Percentiles rank a stretch among this genome's conserved stretches.
Evolutionary conservation across 2,329 filamentous ascomycete species (phyloP).

Genomic region (Hypoxylon rubiginosum): DNA sequence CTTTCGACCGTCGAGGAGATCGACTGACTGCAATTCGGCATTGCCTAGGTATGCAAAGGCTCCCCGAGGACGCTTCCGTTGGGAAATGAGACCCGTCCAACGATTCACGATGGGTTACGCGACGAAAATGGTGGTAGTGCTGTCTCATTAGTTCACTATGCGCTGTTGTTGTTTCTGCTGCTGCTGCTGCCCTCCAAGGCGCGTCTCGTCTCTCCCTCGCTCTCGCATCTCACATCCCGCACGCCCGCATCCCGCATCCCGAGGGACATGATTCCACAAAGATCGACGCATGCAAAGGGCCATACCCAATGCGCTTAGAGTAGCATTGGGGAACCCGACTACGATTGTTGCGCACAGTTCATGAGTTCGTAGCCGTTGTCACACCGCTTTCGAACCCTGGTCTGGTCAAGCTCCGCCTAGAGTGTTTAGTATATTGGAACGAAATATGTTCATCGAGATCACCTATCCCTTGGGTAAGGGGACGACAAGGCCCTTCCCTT

Average conservation of each 20-base stretch:
- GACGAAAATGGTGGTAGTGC: conserved; percentile 30
- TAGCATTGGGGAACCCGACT: conserved; percentile 23
- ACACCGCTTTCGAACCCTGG: conserved; percentile 26
- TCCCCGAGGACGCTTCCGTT: conserved; percentile 19
- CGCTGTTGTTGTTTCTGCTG: not conserved
- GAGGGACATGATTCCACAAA: conserved; percentile 11
- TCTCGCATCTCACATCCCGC: not conserved
- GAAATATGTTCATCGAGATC: conserved; percentile 31
- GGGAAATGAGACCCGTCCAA: conserved; percentile 24
- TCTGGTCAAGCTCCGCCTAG: not conserved
- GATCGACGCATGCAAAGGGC: conserved; percentile 28
- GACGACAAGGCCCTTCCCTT: not conserved
- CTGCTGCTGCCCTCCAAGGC: conserved; percentile 28
- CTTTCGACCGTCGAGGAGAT: conserved; percentile 20
- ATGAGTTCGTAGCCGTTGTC: conserved; percentile 34
- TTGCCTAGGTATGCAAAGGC: conserved; percentile 15
- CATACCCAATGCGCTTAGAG: conserved; percentile 18
- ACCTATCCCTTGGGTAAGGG: not conserved
- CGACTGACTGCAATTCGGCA: conserved; percentile 29
- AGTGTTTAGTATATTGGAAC: conserved; percentile 2
- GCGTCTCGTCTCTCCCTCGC: conserved; percentile 24
- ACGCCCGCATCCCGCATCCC: conserved; percentile 6
- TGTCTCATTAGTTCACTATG: conserved; percentile 32
- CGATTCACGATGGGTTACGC: conserved; percentile 32
- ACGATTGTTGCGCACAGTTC: conserved; percentile 29